These are phyloP conservation scores for Voacanga thouarsii DNA, from an alignment of 257 asterid genomes.

Conservation along the genomic window DNA sequence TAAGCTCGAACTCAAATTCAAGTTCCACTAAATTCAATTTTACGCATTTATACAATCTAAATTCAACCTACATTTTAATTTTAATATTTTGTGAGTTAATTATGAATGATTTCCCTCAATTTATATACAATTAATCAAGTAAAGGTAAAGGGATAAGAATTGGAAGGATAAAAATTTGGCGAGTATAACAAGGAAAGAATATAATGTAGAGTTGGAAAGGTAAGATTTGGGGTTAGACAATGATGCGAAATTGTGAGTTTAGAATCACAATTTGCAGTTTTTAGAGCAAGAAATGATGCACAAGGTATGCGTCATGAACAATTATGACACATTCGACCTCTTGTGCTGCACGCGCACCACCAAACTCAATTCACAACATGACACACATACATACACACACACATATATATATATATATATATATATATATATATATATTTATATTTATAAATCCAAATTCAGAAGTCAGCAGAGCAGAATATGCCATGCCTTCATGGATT, in stretches of 20 bases:
- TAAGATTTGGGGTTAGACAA: constrained; percentile 25
- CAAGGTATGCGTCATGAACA: constrained; percentile 55
- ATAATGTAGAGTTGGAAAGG: constrained; percentile 25
- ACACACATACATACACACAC: no score
- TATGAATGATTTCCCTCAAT: no score
- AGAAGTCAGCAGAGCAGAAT: not conserved
- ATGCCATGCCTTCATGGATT: no score
- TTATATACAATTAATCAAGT: no score
- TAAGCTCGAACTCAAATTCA: no score
- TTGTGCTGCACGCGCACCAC: constrained; percentile 80
- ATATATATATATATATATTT: not conserved
- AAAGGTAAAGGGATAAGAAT: constrained; percentile 6
- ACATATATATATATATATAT: not conserved
- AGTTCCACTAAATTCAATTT: no score
- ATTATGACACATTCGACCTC: constrained; percentile 48
- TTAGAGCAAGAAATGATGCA: constrained; percentile 31
- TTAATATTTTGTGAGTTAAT: no score
- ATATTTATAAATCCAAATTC: no score
- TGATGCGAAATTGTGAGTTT: constrained; percentile 50
- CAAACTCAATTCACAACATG: constrained; percentile 32
- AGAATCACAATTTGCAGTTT: constrained; percentile 30
- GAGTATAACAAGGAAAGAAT: constrained; percentile 9
- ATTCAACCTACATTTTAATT: no score
- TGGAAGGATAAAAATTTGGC: not conserved
- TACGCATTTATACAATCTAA: no score